These are phyloP conservation scores for Paraphaeosphaeria minitans DNA, from an alignment of 2,329 filamentous ascomycete species.

Conservation along the genomic window DNA sequence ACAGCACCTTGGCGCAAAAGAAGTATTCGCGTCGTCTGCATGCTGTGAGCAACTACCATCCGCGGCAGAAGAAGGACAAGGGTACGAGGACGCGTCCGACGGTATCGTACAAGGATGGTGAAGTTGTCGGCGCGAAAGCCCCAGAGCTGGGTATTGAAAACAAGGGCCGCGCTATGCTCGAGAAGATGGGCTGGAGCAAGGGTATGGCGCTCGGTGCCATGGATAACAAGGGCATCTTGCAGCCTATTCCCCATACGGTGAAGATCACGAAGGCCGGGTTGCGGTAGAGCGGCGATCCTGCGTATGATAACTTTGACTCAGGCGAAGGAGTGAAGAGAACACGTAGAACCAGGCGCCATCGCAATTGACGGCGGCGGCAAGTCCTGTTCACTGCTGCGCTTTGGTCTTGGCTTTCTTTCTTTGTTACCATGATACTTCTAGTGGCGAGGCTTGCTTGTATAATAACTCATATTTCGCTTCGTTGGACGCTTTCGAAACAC, in stretches of 20 bases:
- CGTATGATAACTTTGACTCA: background rate
- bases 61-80: slow-evolving; percentile 13
- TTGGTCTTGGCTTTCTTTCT: background rate
- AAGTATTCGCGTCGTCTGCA: slow-evolving; percentile 51
- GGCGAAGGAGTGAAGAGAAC: background rate
- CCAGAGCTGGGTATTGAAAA: slow-evolving; percentile 84
- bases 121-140: slow-evolving; percentile 83
- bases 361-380: background rate
- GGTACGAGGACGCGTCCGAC: slow-evolving; percentile 20
- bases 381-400: background rate
- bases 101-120: slow-evolving; percentile 73
- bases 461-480: background rate
- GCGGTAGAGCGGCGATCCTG: slow-evolving; percentile 20
- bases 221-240: slow-evolving; percentile 86
- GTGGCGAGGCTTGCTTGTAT: background rate
- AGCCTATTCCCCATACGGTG: slow-evolving; percentile 84
- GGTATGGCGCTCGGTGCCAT: slow-evolving; percentile 81
- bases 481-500: background rate
- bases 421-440: background rate
- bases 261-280: slow-evolving; percentile 86
- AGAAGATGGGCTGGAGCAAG: slow-evolving; percentile 96
- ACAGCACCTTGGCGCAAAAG: slow-evolving; percentile 54
- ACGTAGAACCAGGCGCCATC: background rate
- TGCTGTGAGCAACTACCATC: slow-evolving; percentile 14
- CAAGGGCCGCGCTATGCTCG: slow-evolving; percentile 82